Evolutionary conservation across 2,329 filamentous ascomycete genomes (phyloP), one percentile per base, ranked within the genome.

Genomic region (Didymella segeticola): DNA sequence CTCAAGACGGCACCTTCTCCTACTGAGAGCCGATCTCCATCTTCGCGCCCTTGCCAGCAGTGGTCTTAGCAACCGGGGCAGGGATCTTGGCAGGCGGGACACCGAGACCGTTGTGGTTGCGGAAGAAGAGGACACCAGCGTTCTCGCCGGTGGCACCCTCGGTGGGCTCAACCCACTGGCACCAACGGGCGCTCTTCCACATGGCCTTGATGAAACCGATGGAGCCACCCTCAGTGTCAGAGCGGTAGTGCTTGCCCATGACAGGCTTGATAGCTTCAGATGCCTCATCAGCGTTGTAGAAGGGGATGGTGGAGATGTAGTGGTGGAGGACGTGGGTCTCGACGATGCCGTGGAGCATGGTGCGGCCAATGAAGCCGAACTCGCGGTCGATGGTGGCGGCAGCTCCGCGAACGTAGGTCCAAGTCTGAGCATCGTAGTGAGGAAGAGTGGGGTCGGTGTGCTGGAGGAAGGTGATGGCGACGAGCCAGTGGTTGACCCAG

Each of bases 401-500:
- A 53, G 93, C 93, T 68, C 93, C 93, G 64, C 93, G 92, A 62
- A 93, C 87, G 73, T 92, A 98, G 80, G 89, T 96, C 93, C 93
- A 98, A 70, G 89, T 85, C 60, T 89, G 84, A 56, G 86, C 84
- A 51, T 88, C 85, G 83, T 98, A 98, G 83, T 98, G 93, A 56
- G 93, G 93, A 38, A 98, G 89, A 34, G 89, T 86, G 41, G 93
- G 93, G 76, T 98, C 93, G 72, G 93, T 97, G 85, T 98, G 93
- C 80, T 98, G 93, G 60, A 98, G 87, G 84, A 87, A 98, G 66
- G 93, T 98, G 77, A 98, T 98, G 75, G 93, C 93, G 64, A 98
- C 93, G 51, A 98, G 89, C 93, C 93, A 98, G 86, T 97, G 92
- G 85, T 98, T 96, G 51, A 97, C 93, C 93, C 93, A 97, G 57